These are phyloP conservation scores for Sporothrix protearum DNA, from an alignment of 2,329 filamentous ascomycete species.

Conservation along the genomic window DNA sequence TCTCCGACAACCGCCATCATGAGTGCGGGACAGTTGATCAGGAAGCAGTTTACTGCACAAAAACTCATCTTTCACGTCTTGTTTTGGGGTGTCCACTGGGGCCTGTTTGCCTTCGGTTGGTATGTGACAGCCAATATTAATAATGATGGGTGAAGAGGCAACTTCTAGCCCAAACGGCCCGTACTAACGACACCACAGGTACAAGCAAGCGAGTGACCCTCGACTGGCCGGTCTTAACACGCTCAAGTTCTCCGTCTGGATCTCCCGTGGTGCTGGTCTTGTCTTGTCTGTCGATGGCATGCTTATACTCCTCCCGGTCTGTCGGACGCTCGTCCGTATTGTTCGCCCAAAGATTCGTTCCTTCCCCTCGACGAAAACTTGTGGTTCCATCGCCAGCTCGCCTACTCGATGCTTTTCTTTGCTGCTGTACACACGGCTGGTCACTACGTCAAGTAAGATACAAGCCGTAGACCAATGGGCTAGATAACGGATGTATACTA, in stretches of 20 bases:
- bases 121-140: slow-evolving; percentile 43
- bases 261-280: slow-evolving; percentile 88
- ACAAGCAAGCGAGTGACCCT: slow-evolving; percentile 66
- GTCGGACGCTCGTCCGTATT: slow-evolving; percentile 80
- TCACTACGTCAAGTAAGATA: slow-evolving; percentile 87
- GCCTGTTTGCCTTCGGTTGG: slow-evolving; percentile 82
- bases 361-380: slow-evolving; percentile 92
- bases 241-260: slow-evolving; percentile 86
- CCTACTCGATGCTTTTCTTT: slow-evolving; percentile 83
- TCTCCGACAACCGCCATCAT: slow-evolving; percentile 39
- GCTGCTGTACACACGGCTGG: slow-evolving; percentile 69
- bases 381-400: slow-evolving; percentile 95
- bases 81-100: slow-evolving; percentile 76
- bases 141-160: background rate
- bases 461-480: background rate
- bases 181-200: slow-evolving; percentile 54
- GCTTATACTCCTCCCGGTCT: slow-evolving; percentile 90
- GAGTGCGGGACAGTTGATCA: slow-evolving; percentile 42
- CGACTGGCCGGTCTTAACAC: slow-evolving; percentile 74
- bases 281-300: slow-evolving; percentile 79
- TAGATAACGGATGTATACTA: background rate
- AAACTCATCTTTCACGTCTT: slow-evolving; percentile 77
- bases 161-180: background rate
- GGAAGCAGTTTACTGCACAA: slow-evolving; percentile 63
- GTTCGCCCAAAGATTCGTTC: slow-evolving; percentile 82